Percentiles rank a stretch among this genome's conserved stretches.
phyloP scores from a whole-genome alignment of 2,329 filamentous ascomycete genomes.

The Aspergillus pseudoterreus region DNA sequence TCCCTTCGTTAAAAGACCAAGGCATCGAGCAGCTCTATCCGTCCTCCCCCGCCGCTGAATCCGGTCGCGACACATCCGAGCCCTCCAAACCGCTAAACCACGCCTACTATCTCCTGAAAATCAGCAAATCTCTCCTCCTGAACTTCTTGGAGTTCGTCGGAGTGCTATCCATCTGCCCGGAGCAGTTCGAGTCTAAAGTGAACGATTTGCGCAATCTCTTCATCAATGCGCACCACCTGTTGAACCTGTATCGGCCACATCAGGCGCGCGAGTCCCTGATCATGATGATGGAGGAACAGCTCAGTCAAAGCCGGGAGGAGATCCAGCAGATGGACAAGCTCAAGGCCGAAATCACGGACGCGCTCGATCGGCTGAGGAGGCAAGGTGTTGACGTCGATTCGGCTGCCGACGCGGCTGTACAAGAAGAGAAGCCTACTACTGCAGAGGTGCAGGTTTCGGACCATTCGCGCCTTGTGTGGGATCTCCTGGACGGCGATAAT shows the following conservation, averaged over 20 bases:
- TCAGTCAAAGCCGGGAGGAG: conserved; percentile 69
- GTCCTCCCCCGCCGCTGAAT: conserved; percentile 48
- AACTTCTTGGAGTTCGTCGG: conserved; percentile 85
- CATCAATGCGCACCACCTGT: conserved; percentile 85
- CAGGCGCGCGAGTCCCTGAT: conserved; percentile 88
- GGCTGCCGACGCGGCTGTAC: conserved; percentile 1
- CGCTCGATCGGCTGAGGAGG: conserved; percentile 32
- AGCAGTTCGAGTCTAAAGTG: conserved; percentile 67
- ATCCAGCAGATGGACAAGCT: conserved; percentile 73
- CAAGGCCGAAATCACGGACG: conserved; percentile 60
- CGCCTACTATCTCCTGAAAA: conserved; percentile 64
- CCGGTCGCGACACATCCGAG: conserved; percentile 42
- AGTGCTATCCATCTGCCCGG: conserved; percentile 63
- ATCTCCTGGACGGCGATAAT: conserved; percentile 33
- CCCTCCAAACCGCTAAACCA: conserved; percentile 45
- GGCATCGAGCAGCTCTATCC: conserved; percentile 69
- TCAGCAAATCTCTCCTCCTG: conserved; percentile 79
- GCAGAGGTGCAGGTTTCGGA: conserved; percentile 20
- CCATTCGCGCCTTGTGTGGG: conserved; percentile 36
- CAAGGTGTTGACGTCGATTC: conserved; percentile 25
- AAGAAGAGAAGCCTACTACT: conserved; percentile 5
- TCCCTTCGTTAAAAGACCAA: conserved; percentile 65
- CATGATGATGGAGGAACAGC: conserved; percentile 78
- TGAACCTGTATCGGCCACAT: conserved; percentile 92
- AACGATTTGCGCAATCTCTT: conserved; percentile 76